Percentiles rank a stretch among this genome's conserved stretches.
Evolutionary conservation across 2,329 filamentous ascomycete species (phyloP).

Genomic region (Teratosphaeria viscida): DNA sequence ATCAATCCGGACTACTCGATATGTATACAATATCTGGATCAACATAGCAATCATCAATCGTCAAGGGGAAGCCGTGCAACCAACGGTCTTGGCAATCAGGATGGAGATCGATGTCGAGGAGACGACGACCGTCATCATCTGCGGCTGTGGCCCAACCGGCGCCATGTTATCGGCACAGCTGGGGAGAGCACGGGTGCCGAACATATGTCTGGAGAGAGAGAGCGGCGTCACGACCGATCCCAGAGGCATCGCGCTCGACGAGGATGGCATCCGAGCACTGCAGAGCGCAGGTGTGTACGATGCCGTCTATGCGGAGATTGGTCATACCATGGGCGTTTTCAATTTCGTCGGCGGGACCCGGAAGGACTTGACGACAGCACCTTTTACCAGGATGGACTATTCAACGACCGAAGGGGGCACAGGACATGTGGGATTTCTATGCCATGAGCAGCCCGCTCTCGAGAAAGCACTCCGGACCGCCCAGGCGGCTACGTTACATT

Average conservation of each 20-base stretch:
- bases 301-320: background rate
- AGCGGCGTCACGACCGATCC: slow-evolving; percentile 1
- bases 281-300: slow-evolving; percentile 2
- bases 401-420: background rate
- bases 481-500: background rate
- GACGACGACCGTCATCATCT: slow-evolving; percentile 1
- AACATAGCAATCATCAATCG: background rate
- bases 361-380: background rate
- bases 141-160: slow-evolving; percentile 6
- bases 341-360: background rate
- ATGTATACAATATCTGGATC: background rate
- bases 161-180: slow-evolving; percentile 3
- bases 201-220: background rate
- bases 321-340: background rate
- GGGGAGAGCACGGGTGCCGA: background rate
- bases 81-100: background rate
- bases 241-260: slow-evolving; percentile 2
- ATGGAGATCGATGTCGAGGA: background rate
- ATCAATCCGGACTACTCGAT: background rate
- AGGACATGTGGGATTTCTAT: slow-evolving; percentile 2
- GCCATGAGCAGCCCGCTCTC: slow-evolving; percentile 2
- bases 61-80: background rate
- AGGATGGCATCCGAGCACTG: slow-evolving; percentile 2
- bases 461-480: slow-evolving; percentile 1
- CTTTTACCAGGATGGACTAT: background rate